Evolutionary conservation across 495 filamentous ascomycete species (phyloP).

Genomic region (Penicillium crystallinum): DNA sequence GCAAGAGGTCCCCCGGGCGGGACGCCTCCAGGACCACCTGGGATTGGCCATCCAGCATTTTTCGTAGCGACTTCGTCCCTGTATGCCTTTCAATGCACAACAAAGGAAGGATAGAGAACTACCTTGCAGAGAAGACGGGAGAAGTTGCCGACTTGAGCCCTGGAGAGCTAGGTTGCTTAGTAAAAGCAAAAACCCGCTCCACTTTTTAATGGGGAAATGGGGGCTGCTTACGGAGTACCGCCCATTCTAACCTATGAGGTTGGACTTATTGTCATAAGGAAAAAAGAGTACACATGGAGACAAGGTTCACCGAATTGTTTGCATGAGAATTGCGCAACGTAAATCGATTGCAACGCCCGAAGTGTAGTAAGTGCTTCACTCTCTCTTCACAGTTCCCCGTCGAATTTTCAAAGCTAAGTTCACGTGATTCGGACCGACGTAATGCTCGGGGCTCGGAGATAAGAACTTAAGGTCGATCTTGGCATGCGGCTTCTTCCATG

Average conservation of each 20-base stretch:
- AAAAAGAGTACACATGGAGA: not conserved
- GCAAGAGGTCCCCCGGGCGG: conserved; percentile 25
- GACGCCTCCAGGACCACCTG: conserved; percentile 39
- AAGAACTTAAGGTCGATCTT: not conserved
- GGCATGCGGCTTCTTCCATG: not conserved
- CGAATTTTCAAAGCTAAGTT: not conserved
- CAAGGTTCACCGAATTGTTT: not conserved
- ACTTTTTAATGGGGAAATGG: conserved; percentile 1
- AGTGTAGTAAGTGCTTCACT: too few species aligned
- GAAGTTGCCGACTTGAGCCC: conserved; percentile 5
- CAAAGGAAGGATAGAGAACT: conserved; percentile 7
- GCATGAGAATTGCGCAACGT: not conserved
- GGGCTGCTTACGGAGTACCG: conserved; percentile 1
- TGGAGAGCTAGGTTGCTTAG: conserved; percentile 18
- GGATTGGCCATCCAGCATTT: conserved; percentile 43
- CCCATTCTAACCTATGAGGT: not conserved
- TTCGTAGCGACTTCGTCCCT: conserved; percentile 22
- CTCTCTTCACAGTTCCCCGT: not conserved
- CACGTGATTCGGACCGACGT: not conserved
- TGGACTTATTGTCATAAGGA: not conserved
- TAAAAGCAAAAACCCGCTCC: conserved; percentile 12
- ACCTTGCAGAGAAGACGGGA: conserved; percentile 4
- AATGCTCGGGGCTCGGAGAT: not conserved
- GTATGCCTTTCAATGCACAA: conserved; percentile 11
- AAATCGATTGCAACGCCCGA: too few species aligned